Percentiles rank a stretch among this genome's conserved stretches.
Evolutionary conservation across 108 stramenopile species (phyloP).

Genomic region (Asterionellopsis glacialis): DNA sequence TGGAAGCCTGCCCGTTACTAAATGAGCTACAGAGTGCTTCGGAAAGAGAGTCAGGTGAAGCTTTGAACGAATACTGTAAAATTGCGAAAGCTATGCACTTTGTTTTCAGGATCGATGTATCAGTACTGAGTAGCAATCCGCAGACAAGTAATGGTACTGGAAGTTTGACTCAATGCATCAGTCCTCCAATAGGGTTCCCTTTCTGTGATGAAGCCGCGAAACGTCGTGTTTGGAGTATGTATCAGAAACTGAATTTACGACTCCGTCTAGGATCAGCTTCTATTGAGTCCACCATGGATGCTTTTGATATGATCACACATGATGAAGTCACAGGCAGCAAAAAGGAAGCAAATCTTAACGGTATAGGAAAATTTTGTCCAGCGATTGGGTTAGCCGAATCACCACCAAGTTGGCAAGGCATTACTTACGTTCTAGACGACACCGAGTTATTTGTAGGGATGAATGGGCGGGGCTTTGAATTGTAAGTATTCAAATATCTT

Average conservation of each 20-base stretch:
- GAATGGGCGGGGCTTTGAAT: conserved; percentile 69
- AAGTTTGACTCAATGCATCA: conserved; percentile 58
- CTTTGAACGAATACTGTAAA: conserved; percentile 31
- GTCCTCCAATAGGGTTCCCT: conserved; percentile 42
- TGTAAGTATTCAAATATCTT: conserved; percentile 37
- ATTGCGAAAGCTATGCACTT: conserved; percentile 44
- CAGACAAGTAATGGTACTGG: conserved; percentile 3
- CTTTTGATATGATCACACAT: conserved; percentile 42
- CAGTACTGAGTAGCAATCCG: conserved; percentile 10
- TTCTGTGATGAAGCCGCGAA: conserved; percentile 35
- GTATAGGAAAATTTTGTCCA: conserved; percentile 41
- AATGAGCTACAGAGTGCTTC: conserved; percentile 1
- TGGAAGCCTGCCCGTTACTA: conserved; percentile 13
- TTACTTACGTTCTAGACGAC: conserved; percentile 63
- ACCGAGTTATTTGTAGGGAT: conserved; percentile 62
- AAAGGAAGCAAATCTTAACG: conserved; percentile 9
- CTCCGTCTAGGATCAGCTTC: conserved; percentile 69
- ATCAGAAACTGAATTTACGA: conserved; percentile 63
- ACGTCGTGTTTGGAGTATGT: conserved; percentile 47
- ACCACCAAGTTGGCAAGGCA: conserved; percentile 51
- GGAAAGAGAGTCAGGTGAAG: conserved; percentile 11
- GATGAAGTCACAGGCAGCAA: not conserved
- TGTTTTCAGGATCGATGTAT: conserved; percentile 44
- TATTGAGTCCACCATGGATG: conserved; percentile 52
- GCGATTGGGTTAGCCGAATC: conserved; percentile 57